phyloP scores from a whole-genome alignment of 2,329 filamentous ascomycete genomes.

The Phialophora tarda region DNA sequence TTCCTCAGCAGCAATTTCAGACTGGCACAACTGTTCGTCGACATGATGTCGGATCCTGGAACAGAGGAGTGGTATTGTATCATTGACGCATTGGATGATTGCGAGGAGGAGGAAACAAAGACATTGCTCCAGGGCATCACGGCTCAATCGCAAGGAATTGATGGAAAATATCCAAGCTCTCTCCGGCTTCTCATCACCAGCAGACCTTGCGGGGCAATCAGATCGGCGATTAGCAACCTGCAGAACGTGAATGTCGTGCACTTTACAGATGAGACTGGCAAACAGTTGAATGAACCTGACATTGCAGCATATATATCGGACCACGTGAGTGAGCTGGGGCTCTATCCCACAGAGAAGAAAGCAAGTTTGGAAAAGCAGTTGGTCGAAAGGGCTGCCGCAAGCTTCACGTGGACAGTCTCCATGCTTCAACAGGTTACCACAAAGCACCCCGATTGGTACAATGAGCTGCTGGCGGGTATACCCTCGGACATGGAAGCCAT shows the following conservation, averaged over 20 bases:
- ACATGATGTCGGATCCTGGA: slow-evolving; percentile 6
- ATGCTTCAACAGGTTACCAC: background rate
- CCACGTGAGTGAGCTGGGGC: background rate
- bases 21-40: background rate
- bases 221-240: background rate
- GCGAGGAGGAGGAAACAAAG: background rate
- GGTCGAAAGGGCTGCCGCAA: background rate
- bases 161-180: background rate
- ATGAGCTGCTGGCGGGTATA: background rate
- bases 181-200: slow-evolving; percentile 4
- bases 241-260: background rate
- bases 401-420: background rate
- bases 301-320: background rate
- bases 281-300: slow-evolving; percentile 6
- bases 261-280: background rate
- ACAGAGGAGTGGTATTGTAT: slow-evolving; percentile 2
- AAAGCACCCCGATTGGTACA: background rate
- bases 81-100: slow-evolving; percentile 5
- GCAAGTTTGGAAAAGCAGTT: background rate
- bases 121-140: background rate
- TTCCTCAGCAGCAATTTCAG: background rate
- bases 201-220: background rate
- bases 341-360: background rate
- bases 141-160: background rate
- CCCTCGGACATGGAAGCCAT: background rate